Evolutionary conservation across 345 rosid genomes (phyloP), one percentile per base, ranked within the genome.

Genomic region (Chamaenerion angustifolium): DNA sequence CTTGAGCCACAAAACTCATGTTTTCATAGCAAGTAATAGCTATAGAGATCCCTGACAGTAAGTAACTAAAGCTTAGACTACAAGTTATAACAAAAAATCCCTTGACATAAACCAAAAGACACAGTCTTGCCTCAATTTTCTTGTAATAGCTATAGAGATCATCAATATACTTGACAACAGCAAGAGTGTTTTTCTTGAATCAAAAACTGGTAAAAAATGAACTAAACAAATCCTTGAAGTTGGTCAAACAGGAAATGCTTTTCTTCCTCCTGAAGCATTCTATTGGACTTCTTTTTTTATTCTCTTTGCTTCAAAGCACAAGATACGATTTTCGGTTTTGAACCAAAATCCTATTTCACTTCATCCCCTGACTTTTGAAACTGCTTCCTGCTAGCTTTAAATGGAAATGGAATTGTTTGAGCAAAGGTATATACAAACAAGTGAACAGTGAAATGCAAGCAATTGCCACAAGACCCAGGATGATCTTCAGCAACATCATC

Each of bases 361-460:
- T 71, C 80, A 48, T 60, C 80, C 11, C 57, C 62, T 1, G 16
- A 21, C 52, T 58, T 71, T 63, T 72, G 84, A 62, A 73, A 43
- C 70, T 64, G 59, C 55, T 71, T 83, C 70, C 75, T 83, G 31
- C 62, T 65, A 9, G 46, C 58, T 62, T 78, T 82, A 35, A 80
- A 78, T 0, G 83, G 95, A 60, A 59, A 55, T 12, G 83, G 85
- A 49, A 80, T 64, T 49, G 88, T 77, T 69, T 83, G 86, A 49
- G 70, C 75, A 56, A 87, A 71, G 51, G 81, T 79, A 68, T 76
- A 75, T 18, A 80, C 76, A 77, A 83, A 64, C 74, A 83, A 83
- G 51, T 83, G 72, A 59, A 78, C 72, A 0, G 89, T 82, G 72
- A 86, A 86, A 62, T 77, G 81, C 64, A 80, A 75, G 65, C 95